Evolutionary conservation across 164 flowering plant species (phyloP).

Genomic region (Saururus chinensis): DNA sequence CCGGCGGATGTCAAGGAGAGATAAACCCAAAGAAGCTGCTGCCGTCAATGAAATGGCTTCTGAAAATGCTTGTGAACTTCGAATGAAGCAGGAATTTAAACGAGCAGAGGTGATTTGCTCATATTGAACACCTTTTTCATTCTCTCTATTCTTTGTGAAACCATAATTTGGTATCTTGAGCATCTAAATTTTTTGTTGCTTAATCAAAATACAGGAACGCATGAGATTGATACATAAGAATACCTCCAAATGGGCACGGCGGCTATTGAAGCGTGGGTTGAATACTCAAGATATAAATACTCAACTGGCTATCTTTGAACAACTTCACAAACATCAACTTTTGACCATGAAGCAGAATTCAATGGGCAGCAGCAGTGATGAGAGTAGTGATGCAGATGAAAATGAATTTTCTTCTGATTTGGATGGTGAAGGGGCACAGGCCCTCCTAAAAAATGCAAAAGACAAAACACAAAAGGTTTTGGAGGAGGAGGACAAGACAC

Average conservation of each 20-base stretch:
- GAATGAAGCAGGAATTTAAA: slow-evolving; percentile 71
- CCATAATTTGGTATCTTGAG: not conserved
- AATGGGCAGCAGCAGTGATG: slow-evolving; percentile 61
- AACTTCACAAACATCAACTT: slow-evolving; percentile 55
- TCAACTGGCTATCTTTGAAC: slow-evolving; percentile 74
- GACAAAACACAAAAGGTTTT: slow-evolving; percentile 48
- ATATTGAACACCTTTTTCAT: not conserved
- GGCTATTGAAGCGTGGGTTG: slow-evolving; percentile 63
- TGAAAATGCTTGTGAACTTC: slow-evolving; percentile 74
- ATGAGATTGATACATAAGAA: slow-evolving; percentile 76
- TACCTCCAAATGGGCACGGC: slow-evolving; percentile 72
- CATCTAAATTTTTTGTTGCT: not conserved
- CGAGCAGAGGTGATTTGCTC: slow-evolving; percentile 58
- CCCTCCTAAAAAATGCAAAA: slow-evolving; percentile 51
- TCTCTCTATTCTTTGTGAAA: not conserved
- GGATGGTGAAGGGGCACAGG: slow-evolving; percentile 34
- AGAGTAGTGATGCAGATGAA: slow-evolving; percentile 50
- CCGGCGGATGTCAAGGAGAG: slow-evolving; percentile 66
- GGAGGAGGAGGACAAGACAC: slow-evolving; percentile 55
- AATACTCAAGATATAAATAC: slow-evolving; percentile 79
- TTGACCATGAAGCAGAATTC: slow-evolving; percentile 79
- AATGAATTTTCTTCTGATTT: slow-evolving; percentile 31
- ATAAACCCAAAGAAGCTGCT: slow-evolving; percentile 35
- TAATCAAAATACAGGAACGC: slow-evolving; percentile 45
- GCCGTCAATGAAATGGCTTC: slow-evolving; percentile 46